Evolutionary conservation across 192 early-diverging fungal species (phyloP).

Genomic region (Podochytrium sp.): DNA sequence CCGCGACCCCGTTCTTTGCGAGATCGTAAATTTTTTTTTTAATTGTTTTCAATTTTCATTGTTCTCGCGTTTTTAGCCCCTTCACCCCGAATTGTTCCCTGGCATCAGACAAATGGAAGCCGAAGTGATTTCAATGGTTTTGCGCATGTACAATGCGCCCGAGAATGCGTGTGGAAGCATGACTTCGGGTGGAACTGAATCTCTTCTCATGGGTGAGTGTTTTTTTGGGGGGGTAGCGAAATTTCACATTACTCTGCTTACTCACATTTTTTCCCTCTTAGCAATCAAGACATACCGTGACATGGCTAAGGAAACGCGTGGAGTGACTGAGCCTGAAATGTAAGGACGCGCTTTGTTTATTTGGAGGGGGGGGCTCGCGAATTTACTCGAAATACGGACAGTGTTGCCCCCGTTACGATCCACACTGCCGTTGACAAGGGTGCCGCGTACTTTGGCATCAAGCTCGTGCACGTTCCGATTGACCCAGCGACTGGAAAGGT

Average conservation of each 20-base stretch:
- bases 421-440: conserved; percentile 98
- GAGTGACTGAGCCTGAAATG: conserved; percentile 91
- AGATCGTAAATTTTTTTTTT: background rate
- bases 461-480: conserved; percentile 82
- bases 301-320: conserved; percentile 75
- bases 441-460: conserved; percentile 88
- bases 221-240: background rate
- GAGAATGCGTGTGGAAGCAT: conserved; percentile 78
- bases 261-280: background rate
- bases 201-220: conserved; percentile 77
- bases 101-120: conserved; percentile 95
- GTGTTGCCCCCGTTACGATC: conserved; percentile 87
- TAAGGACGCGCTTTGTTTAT: conserved; percentile 41
- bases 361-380: background rate
- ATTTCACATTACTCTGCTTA: background rate
- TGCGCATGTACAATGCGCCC: conserved; percentile 82
- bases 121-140: conserved; percentile 91
- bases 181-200: conserved; percentile 94
- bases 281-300: conserved; percentile 91
- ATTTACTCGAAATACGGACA: conserved; percentile 33
- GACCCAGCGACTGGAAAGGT: conserved; percentile 77
- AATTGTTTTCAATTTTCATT: conserved; percentile 7
- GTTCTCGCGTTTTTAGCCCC: conserved; percentile 64
- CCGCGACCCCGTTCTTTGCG: background rate
- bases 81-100: conserved; percentile 95